Percentiles rank a stretch among this genome's conserved stretches.
Conservation (phyloP, 495 filamentous ascomycete species). For the Hypoxylon intermedium region DNA sequence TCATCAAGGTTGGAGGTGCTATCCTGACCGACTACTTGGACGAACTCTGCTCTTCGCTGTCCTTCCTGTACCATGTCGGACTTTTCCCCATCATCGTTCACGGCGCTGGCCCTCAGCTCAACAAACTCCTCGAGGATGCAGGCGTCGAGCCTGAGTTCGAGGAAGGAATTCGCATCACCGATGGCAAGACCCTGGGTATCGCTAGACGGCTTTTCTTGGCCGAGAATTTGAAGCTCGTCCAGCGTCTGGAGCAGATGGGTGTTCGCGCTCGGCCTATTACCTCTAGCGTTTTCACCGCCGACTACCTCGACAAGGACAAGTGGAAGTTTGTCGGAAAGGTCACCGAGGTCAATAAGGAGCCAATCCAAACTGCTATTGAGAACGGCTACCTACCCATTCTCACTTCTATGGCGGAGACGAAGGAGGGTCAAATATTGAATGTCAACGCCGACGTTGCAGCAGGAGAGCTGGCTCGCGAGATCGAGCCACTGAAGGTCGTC, state of each 20-base stretch:
- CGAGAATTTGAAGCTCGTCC: constrained; percentile 94
- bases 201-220: constrained; percentile 91
- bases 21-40: constrained; percentile 95
- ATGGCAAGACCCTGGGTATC: constrained; percentile 91
- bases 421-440: constrained; percentile 92
- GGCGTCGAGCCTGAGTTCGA: constrained; percentile 96
- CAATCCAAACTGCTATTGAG: constrained; percentile 90
- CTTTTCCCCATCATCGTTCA: constrained; percentile 97
- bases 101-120: constrained; percentile 94
- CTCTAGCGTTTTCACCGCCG: constrained; percentile 90
- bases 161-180: constrained; percentile 94
- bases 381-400: constrained; percentile 93
- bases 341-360: constrained; percentile 86
- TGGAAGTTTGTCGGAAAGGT: constrained; percentile 96
- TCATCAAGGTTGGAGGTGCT: constrained; percentile 98
- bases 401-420: constrained; percentile 95
- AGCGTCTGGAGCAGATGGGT: constrained; percentile 89
- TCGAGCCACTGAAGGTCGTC: constrained; percentile 97
- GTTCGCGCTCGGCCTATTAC: constrained; percentile 91
- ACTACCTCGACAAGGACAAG: constrained; percentile 93
- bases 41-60: constrained; percentile 83
- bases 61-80: constrained; percentile 94
- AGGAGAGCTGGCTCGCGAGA: constrained; percentile 84
- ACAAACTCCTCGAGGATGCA: constrained; percentile 87
- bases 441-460: constrained; percentile 98